Evolutionary conservation across 768 basidiomycete species (phyloP), one percentile per base, ranked within the genome.

Genomic region (Galerina sulciceps): DNA sequence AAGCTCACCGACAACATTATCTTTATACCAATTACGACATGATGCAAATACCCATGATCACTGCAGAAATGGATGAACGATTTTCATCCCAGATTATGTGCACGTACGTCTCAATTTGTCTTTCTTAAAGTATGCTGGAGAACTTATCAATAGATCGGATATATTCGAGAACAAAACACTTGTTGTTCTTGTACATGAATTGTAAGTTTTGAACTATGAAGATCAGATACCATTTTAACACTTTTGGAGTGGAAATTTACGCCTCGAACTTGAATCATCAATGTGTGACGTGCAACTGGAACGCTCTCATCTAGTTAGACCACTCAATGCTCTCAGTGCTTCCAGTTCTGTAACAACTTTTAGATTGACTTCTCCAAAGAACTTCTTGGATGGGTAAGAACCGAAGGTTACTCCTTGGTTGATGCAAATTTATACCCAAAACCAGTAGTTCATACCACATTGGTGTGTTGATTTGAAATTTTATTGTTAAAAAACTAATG

Each of bases 111-210:
- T 6, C 37, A 10, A 26, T 43, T 51, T 42, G 43, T 11, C 43
- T 57, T 40, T 15, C 4, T 23, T 55, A 34, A 11, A 38, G 48
- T 43, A 22, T n/a, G 50, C 58, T 38, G 55, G 35, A 53, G 47
- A 52, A 52, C 14, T 59, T 38, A 11, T 31, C 45, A 35, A 15
- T 48, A 97, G 96, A 34, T 75, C 80, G 44, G 90, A 96, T 71
- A 77, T 98, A 34, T 89, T 92, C 67, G 81, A 88, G 23, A 88
- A 90, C 54, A 76, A 85, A 31, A 93, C 90, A 0, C 67, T 99
- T 22, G 85, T 99, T 26, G 74, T 99, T 41, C 93, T 98, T 67
- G 86, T 91, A 5, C 97, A 99, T 74, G 96, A 99, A 77, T 94
- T 98, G 96, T 96, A 71, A 70, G 93, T 75, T 34, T 13, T 14